Base-by-base conservation (phyloP, 495 filamentous ascomycete species). In the Apiosordaria backusii region DNA sequence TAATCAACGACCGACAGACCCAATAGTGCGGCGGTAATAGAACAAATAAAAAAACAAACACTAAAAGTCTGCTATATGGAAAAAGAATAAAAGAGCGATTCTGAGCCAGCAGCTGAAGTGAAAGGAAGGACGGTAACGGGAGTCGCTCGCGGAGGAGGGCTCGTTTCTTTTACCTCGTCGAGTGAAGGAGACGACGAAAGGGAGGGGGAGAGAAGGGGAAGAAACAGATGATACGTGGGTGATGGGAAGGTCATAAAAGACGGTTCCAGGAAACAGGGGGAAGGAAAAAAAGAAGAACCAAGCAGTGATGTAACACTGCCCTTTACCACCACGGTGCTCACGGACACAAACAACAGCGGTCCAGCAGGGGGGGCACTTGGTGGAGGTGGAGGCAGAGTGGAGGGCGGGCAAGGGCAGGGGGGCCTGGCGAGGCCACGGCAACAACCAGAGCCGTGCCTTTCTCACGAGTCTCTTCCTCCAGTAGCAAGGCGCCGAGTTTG, bases 71-170 rank as follows among this genome's bases (percentile, higher is more conserved):
- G 66, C 52, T 62, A 72, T 60, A 76, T 68, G 67, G 79, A 69
- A 68, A 75, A 60, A 72, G 72, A 70, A 58, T 60, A 81, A 84
- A 82, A 78, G 78, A 84, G 77, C 71, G 80, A 78, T 61, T 83
- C 83, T 85, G 83, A 85, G 76, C 83, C 83, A 85, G 83, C 83
- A 85, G 83, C 75, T 78, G 71, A 76, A 76, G 72, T 66, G 75
- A 70, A 67, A 70, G 58, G 75, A 82, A 75, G 76, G 79, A 73
- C 74, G 72, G 76, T 72, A 76, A 74, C 71, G 77, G 78, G 80
- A 67, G 62, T 55, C 67, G 61, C 68, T 74, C 73, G 72, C 68
- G 68, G 71, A 78, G 68, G 69, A 71, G 72, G 67, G 62, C 67
- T 72, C 65, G 62, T 65, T 66, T 68, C 60, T 70, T 72, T 70